phyloP scores from a whole-genome alignment of 1,139 yeast species.

The Blastobotrys ciferrii region DNA sequence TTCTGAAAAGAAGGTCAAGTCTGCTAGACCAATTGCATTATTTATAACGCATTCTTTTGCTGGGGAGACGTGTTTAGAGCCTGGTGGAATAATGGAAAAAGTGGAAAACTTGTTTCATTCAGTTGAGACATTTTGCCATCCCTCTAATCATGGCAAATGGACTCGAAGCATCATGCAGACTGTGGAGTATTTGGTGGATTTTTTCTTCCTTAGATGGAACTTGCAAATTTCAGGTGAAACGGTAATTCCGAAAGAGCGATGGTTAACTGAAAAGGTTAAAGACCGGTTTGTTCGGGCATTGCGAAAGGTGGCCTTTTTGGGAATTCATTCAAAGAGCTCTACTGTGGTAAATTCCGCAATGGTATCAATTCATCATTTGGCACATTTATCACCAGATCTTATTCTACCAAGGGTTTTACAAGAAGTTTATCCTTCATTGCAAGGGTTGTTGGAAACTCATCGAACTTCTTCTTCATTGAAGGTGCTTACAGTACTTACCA shows the following conservation, averaged over 20 bases:
- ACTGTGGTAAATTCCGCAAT: slow-evolving; percentile 60
- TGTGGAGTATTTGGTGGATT: slow-evolving; percentile 42
- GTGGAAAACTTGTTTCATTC: slow-evolving; percentile 61
- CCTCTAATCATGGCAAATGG: slow-evolving; percentile 89
- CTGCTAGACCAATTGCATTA: slow-evolving; percentile 46
- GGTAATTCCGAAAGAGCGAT: slow-evolving; percentile 42
- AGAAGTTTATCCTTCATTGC: slow-evolving; percentile 81
- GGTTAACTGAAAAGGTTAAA: slow-evolving; percentile 48
- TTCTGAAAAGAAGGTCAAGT: slow-evolving; percentile 30
- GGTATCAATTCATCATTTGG: slow-evolving; percentile 59
- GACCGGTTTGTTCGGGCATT: slow-evolving; percentile 55
- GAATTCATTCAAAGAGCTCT: slow-evolving; percentile 74
- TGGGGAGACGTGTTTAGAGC: slow-evolving; percentile 42
- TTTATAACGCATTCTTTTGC: slow-evolving; percentile 61
- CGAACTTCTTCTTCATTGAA: slow-evolving; percentile 73
- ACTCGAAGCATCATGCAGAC: slow-evolving; percentile 66
- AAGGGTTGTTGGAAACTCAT: slow-evolving; percentile 76
- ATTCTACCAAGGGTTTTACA: slow-evolving; percentile 65
- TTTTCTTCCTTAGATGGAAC: slow-evolving; percentile 38
- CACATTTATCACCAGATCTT: slow-evolving; percentile 58
- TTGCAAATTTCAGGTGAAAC: slow-evolving; percentile 35
- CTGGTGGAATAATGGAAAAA: slow-evolving; percentile 52
- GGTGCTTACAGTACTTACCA: slow-evolving; percentile 61
- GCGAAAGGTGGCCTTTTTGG: slow-evolving; percentile 60
- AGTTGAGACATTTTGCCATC: slow-evolving; percentile 83